Evolutionary conservation across 2,329 filamentous ascomycete genomes (phyloP).

Genomic region (Hymenoscyphus salicellus): DNA sequence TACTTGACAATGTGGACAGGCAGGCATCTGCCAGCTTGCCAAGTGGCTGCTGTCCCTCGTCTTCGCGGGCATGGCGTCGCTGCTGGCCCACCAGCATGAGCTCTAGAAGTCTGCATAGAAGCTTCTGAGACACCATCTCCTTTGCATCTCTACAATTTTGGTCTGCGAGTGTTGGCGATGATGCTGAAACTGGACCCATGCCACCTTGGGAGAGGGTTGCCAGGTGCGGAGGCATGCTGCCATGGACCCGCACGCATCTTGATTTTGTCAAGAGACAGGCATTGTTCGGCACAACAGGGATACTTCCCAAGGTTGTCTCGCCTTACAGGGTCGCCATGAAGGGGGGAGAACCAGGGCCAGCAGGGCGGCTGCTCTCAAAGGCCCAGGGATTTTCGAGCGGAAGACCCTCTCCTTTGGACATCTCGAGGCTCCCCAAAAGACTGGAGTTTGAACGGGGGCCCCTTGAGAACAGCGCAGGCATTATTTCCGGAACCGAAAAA

Average conservation of each 20-base stretch:
- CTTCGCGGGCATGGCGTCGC: conserved; percentile 4
- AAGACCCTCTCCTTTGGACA: background rate
- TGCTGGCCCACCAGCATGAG: conserved; percentile 17
- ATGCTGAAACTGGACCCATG: conserved; percentile 2
- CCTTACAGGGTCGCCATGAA: background rate
- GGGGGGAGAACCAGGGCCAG: background rate
- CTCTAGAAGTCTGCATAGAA: conserved; percentile 31
- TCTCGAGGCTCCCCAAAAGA: background rate
- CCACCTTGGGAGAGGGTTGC: background rate
- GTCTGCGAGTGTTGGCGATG: background rate
- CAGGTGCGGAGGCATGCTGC: background rate
- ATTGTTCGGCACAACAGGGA: conserved; percentile 11
- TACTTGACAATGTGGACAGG: conserved; percentile 11
- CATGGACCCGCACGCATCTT: background rate
- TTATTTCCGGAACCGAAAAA: conserved; percentile 15
- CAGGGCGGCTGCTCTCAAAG: background rate
- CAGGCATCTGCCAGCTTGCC: conserved; percentile 8
- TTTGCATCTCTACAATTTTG: background rate
- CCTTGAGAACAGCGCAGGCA: conserved; percentile 14
- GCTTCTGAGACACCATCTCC: conserved; percentile 23
- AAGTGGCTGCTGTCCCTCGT: background rate
- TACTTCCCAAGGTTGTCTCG: background rate
- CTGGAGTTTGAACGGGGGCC: background rate
- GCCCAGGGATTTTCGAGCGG: background rate
- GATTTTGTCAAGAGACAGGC: conserved; percentile 9